A percentile compares a stretch with the other conserved stretches of the same genome.
These are phyloP conservation scores for Lanmaoa pseudosensibilis DNA, from an alignment of 768 basidiomycete genomes.

Conservation along the genomic window DNA sequence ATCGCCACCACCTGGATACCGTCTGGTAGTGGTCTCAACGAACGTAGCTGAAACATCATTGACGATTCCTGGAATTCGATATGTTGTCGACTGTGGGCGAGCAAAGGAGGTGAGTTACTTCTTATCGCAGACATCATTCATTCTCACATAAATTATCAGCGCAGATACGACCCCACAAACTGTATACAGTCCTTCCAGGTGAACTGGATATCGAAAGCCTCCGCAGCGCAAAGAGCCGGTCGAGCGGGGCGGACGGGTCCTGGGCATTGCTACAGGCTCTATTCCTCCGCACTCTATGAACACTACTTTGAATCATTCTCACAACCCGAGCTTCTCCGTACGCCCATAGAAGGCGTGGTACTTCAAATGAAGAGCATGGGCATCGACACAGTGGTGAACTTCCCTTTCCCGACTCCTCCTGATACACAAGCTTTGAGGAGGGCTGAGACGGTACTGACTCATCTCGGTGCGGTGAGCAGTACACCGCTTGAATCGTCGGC, in stretches of 20 bases:
- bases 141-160: slow-evolving; percentile 40
- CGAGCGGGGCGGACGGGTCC: slow-evolving; percentile 97
- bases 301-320: slow-evolving; percentile 88
- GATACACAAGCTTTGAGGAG: slow-evolving; percentile 71
- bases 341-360: slow-evolving; percentile 95
- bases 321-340: slow-evolving; percentile 88
- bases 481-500: slow-evolving; percentile 24
- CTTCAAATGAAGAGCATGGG: slow-evolving; percentile 99
- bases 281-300: slow-evolving; percentile 93
- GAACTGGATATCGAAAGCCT: slow-evolving; percentile 93
- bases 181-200: slow-evolving; percentile 93
- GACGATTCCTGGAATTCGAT: slow-evolving; percentile 95
- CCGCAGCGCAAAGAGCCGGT: slow-evolving; percentile 90
- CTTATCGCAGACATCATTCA: background rate
- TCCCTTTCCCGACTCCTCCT: slow-evolving; percentile 97
- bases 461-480: slow-evolving; percentile 77
- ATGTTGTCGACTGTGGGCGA: slow-evolving; percentile 95
- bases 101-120: slow-evolving; percentile 75
- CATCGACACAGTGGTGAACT: slow-evolving; percentile 93
- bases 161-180: slow-evolving; percentile 75
- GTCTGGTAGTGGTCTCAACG: slow-evolving; percentile 92
- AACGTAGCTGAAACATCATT: slow-evolving; percentile 97
- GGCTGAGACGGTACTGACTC: slow-evolving; percentile 77
- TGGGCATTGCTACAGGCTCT: slow-evolving; percentile 96
- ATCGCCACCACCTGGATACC: slow-evolving; percentile 73